Base-by-base conservation (phyloP, 2,329 filamentous ascomycete genomes). In the Huntiella moniliformis region DNA sequence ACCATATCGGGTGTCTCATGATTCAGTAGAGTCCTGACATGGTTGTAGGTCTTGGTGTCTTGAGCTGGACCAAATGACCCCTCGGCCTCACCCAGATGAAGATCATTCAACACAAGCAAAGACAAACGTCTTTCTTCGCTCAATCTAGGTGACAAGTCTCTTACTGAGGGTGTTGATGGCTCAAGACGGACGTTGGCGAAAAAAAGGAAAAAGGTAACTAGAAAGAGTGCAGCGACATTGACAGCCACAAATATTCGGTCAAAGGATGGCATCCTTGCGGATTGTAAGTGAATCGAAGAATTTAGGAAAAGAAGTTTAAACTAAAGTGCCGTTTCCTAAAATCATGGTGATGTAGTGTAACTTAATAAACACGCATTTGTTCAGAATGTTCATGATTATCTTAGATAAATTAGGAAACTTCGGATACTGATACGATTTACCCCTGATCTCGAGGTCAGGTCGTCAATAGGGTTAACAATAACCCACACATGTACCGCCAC, bases 31-130 rank as follows among this genome's bases (percentile, higher is more conserved):
- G 62, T 60, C 42, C 67, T 64, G 53, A 83, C 72, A 0, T 81
- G 73, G 4, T 59, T 52, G 3, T 70, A 59, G 0, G 73, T 73
- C 44, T 71, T 70, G 49, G 65, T 55, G 56, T 83, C 79, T 50
- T 73, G 69, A 31, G 63, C 61, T 3, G 66, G 63, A 0, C 64
- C 61, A 63, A 64, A 73, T 16, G 56, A 52, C 31, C 63, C 56
- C 61, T 52, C 59, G 73, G 73, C 70, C 58, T 85, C 79, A 7
- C 78, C 80, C 55, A 79, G 80, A 56, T 85, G 79, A 5, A 84
- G 59, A 53, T 85, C 80, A 22, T 73, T 70, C 50, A 85, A 80
- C 10, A 84, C 67, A 1, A 73, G 61, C 31, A 73, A 61, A 44
- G 70, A 66, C 52, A 73, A 72, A 0, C 61, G 66, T 4, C 66